Evolutionary conservation across 192 early-diverging fungal genomes (phyloP), one percentile per base, ranked within the genome.

Genomic region (Helicostylum pulchrum): DNA sequence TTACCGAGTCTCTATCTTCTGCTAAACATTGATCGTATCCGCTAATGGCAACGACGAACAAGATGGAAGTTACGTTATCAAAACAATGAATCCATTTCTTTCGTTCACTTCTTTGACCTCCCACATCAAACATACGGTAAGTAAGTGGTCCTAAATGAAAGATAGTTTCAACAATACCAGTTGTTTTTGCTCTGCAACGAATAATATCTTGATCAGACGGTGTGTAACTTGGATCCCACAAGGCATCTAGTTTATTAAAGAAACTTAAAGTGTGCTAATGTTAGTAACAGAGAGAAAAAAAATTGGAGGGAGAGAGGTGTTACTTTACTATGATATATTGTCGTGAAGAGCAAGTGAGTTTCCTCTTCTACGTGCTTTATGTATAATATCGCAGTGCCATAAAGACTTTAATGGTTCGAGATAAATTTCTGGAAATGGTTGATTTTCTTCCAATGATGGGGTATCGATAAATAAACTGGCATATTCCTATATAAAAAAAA

Each of bases 91-190:
- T 77, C 96, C 96, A 96, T 82, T 98, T 96, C 70, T 98, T 96
- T 65, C 96, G 87, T 80, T 98, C 96, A 55, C 90, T 92, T 59
- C 96, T 87, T 81, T 98, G 96, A 21, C 96, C 96, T 54, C 96
- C 96, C 30, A 98, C 96, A 80, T 98, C 96, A 78, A 94, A 92
- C 91, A 98, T 94, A 61, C 91, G 85, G 53, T 84, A 85, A 4
- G 79, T 84, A 60, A 85, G 58, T 2, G 72, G 58, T 0, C 81
- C 78, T 14, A 86, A 53, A 46, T 81, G 78, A 50, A 86, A 84
- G 11, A 66, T 75, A 0, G 83, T 86, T 60, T 86, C 85, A 9
- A 81, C 78, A 23, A 86, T 85, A 15, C 84, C 83, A 3, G 84
- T 85, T n/a, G 85, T 86, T 56, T 85, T 86, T 44, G 82, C 78